Evolutionary conservation across 805 yeast species (phyloP), one percentile per base, ranked within the genome.

Genomic region (Candida michaelii): DNA sequence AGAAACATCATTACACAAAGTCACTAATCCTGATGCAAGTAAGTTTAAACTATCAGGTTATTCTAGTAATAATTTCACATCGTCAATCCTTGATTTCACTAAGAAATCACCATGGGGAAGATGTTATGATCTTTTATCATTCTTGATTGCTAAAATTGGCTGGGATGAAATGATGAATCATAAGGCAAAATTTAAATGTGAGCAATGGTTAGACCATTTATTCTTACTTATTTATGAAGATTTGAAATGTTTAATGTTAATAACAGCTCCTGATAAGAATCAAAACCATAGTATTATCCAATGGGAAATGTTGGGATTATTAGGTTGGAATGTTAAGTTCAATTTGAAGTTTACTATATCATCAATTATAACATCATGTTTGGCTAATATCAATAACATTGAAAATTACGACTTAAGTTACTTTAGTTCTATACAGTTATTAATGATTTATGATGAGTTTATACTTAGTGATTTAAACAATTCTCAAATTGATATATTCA

Each of bases 111-210:
- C 71, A 2, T 69, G 73, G 73, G 75, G 74, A 8, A 56, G 71
- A 33, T 54, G 64, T 1, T 91, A 88, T 59, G 83, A 82, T 32
- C 62, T 89, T 43, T 62, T 91, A 43, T 80, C 95, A 4, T 69
- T 79, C 7, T 75, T 93, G 49, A 79, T 82, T 2, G 74, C 82
- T 14, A 64, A 73, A 17, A 68, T 82, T 30, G 97, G 97, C 3
- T 91, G 99, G 99, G 88, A 87, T 51, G 77, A 74, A 27, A 61
- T 89, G 27, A 71, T 90, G 50, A 68, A 71, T 43, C 55, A 82
- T 29, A 78, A 96, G 45, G 54, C 30, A 15, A 13, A 21, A 5
- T 27, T 29, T 7, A 39, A 27, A 23, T 85, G 95, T 59, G 91
- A 84, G 55, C 69, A 80, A 42, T 85, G 96, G 90, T 67, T 88